These are phyloP conservation scores for Nakazawaea pomicola DNA, from an alignment of 805 yeast genomes.

Conservation along the genomic window DNA sequence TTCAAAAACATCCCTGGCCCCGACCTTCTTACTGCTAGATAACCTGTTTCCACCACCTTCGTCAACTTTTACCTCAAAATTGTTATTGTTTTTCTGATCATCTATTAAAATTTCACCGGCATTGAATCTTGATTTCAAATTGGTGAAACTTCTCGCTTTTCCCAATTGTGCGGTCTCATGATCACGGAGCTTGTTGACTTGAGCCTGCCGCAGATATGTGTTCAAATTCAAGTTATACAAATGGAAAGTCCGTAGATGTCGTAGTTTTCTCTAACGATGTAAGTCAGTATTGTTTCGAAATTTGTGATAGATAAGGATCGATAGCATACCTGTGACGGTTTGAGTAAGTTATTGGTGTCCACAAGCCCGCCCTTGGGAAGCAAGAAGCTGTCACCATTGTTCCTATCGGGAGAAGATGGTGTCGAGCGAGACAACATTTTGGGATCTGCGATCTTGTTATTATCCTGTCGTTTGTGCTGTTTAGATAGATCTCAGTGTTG, in stretches of 20 bases:
- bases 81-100: neutral
- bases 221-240: slow-evolving; percentile 4
- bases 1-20: slow-evolving; percentile 16
- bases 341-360: slow-evolving; percentile 1
- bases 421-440: slow-evolving; percentile 3
- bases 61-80: slow-evolving; percentile 5
- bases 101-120: neutral
- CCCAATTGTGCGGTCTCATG: no score
- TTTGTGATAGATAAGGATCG: neutral
- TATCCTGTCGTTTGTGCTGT: no score
- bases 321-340: slow-evolving; percentile 7
- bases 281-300: neutral
- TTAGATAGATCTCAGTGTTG: no score
- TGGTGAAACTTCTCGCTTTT: slow-evolving; percentile 9
- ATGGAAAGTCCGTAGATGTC: slow-evolving; percentile 9
- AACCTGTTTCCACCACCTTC: no score
- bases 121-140: slow-evolving; percentile 5
- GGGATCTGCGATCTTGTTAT: no score
- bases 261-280: slow-evolving; percentile 4
- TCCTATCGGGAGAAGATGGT: slow-evolving; percentile 5
- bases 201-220: neutral
- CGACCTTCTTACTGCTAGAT: no score
- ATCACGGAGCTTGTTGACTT: neutral
- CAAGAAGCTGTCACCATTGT: no score
- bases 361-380: neutral